Evolutionary conservation across 352 stramenopile species (phyloP), one percentile per base, ranked within the genome.

Genomic region (Aphanomyces invadans): DNA sequence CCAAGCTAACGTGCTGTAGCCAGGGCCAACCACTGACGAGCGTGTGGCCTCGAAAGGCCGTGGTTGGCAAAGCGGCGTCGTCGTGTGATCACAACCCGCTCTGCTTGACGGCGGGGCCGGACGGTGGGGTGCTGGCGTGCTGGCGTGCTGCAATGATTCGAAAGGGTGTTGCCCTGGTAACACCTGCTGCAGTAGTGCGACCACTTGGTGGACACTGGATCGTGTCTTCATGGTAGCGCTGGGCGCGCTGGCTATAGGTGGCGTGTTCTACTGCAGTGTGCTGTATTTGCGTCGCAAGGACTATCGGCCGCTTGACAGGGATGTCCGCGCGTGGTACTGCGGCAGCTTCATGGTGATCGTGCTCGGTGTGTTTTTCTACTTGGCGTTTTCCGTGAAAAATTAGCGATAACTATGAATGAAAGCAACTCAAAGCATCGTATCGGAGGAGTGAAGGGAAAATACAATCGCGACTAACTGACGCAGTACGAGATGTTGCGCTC

Each of bases 401-500:
- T 23, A 49, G 23, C 19, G n/a, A 7, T 46, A 19, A 52, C 17
- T 52, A 17, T 51, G 7, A 25, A 39, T 33, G 33, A 49, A 25
- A 10, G 29, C 23, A 9, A 51, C 51, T 9, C 17, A 63, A 45
- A 32, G 36, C 15, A 46, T 51, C 19, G 51, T 51, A 31, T 63
- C 32, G 9, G n/a, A 25, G 9, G 55, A 49, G 36, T 15, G 36
- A 42, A 42, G 36, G 36, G 36, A 42, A 15, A 42, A 42, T 42
- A 15, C 15, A 7, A 42, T 42, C 7, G 7, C 15, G 15, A 53
- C 48, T 67, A 67, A 57, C 48, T 51, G 10, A 87, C 81, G 38
- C 86, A 83, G 71, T 90, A 95, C 12, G 83, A 74, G 51, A 95
- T 95, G 76, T 92, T 92, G 53, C 81, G 74, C 73, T 95, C 86